These are phyloP conservation scores for Chlorella sp. DNA, from an alignment of 139 green algal genomes.

Conservation along the genomic window DNA sequence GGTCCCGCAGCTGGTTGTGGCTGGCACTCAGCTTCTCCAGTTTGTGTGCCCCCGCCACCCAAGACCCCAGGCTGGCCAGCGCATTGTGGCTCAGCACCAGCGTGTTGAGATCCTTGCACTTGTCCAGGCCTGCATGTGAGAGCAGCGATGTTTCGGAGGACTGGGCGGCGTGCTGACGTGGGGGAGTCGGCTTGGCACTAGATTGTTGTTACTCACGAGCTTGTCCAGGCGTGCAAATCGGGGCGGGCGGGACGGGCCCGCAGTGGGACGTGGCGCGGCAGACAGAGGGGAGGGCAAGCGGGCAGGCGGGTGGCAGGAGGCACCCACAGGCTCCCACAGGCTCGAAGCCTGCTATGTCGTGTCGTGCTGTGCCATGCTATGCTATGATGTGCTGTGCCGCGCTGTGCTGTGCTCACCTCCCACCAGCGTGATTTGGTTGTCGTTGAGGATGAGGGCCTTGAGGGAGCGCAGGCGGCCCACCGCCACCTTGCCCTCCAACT, in stretches of 20 bases:
- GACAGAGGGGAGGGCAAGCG: not conserved
- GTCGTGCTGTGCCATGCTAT: not conserved
- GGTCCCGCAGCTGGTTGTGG: conserved; percentile 45
- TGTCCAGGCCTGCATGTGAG: too few species aligned
- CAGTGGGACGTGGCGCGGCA: not conserved
- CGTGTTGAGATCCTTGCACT: conserved; percentile 43
- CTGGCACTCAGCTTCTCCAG: conserved; percentile 50
- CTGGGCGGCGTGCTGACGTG: too few species aligned
- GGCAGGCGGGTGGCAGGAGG: not conserved
- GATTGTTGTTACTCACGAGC: too few species aligned
- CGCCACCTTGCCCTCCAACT: conserved; percentile 44
- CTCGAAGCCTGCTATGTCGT: not conserved
- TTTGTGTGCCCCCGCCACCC: conserved; percentile 12
- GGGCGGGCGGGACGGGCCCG: too few species aligned
- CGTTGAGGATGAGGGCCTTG: conserved; percentile 51
- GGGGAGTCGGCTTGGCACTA: too few species aligned
- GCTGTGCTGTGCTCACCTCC: conserved; percentile 14
- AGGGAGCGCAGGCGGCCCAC: conserved; percentile 41
- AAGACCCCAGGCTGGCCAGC: conserved; percentile 35
- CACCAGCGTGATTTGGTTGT: conserved; percentile 47
- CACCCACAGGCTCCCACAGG: not conserved
- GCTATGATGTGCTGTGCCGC: too few species aligned
- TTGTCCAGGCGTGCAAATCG: too few species aligned
- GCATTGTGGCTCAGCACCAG: conserved; percentile 53
- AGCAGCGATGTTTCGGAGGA: too few species aligned